A percentile compares a stretch with the other conserved stretches of the same genome.
These are phyloP conservation scores for Glycine soja DNA, from an alignment of 306 rosid genomes.

Conservation along the genomic window DNA sequence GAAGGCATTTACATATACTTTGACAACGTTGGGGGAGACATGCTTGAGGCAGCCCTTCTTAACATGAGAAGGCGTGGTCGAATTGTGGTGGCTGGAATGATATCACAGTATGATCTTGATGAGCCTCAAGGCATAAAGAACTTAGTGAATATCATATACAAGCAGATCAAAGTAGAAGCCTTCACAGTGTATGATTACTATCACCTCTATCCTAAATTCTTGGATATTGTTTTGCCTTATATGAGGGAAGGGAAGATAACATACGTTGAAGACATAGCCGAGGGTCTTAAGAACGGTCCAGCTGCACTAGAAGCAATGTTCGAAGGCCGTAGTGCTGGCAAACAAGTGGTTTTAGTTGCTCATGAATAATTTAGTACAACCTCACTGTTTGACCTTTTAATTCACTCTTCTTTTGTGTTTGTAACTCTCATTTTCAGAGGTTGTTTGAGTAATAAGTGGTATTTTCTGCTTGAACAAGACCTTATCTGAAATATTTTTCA, in stretches of 20 bases:
- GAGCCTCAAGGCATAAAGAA: conserved; percentile 51
- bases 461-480: neutral
- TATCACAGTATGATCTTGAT: conserved; percentile 62
- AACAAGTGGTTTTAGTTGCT: conserved; percentile 50
- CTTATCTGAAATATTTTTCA: neutral
- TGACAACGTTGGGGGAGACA: conserved; percentile 74
- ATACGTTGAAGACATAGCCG: conserved; percentile 51
- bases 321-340: conserved; percentile 48
- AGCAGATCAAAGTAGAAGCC: conserved; percentile 62
- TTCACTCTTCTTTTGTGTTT: neutral
- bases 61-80: conserved; percentile 64
- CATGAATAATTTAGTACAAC: conserved; percentile 13
- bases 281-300: conserved; percentile 48
- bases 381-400: neutral
- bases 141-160: conserved; percentile 44
- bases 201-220: conserved; percentile 62
- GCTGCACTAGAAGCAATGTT: conserved; percentile 51
- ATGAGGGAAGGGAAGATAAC: conserved; percentile 64
- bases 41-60: conserved; percentile 63
- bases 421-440: neutral
- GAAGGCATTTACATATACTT: conserved; percentile 77
- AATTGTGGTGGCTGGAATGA: conserved; percentile 68
- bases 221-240: conserved; percentile 64
- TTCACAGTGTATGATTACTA: conserved; percentile 55
- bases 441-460: neutral